Conservation (phyloP, 1,139 yeast species). For the Candida sp. region DNA sequence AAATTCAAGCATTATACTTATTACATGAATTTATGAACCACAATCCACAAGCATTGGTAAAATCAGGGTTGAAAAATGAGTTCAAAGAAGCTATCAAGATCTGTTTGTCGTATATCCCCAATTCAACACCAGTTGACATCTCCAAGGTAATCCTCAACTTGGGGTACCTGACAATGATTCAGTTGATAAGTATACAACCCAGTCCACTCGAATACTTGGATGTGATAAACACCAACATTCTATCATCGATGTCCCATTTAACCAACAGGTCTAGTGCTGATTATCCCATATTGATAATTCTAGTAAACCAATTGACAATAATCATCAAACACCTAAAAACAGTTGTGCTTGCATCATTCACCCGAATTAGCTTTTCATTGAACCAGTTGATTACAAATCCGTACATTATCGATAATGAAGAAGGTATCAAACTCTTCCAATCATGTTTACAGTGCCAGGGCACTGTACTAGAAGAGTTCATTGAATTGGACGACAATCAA, state of each 20-base stretch:
- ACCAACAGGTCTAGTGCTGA: neutral
- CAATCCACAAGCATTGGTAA: neutral
- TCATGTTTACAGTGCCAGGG: slow-evolving; percentile 17
- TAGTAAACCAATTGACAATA: neutral
- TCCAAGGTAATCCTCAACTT: slow-evolving; percentile 18
- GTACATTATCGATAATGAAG: slow-evolving; percentile 11
- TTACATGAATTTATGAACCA: slow-evolving; percentile 17
- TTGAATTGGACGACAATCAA: slow-evolving; percentile 12
- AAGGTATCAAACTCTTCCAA: slow-evolving; percentile 10
- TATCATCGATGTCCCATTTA: slow-evolving; percentile 8
- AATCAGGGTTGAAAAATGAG: slow-evolving; percentile 10
- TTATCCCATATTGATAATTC: neutral
- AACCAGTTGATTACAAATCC: slow-evolving; percentile 30
- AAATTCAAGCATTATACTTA: slow-evolving; percentile 40
- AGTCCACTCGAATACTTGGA: slow-evolving; percentile 8
- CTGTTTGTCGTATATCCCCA: slow-evolving; percentile 44
- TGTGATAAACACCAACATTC: slow-evolving; percentile 13
- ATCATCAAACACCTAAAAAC: neutral
- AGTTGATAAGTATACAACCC: neutral
- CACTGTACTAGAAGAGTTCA: slow-evolving; percentile 10
- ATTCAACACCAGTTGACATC: slow-evolving; percentile 28
- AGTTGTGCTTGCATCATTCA: slow-evolving; percentile 18
- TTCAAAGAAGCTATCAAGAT: slow-evolving; percentile 19
- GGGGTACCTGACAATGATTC: slow-evolving; percentile 18
- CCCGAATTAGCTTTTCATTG: slow-evolving; percentile 25